Evolutionary conservation across 176 grass and related monocot genomes (phyloP).

Genomic region (Musa itinerans): DNA sequence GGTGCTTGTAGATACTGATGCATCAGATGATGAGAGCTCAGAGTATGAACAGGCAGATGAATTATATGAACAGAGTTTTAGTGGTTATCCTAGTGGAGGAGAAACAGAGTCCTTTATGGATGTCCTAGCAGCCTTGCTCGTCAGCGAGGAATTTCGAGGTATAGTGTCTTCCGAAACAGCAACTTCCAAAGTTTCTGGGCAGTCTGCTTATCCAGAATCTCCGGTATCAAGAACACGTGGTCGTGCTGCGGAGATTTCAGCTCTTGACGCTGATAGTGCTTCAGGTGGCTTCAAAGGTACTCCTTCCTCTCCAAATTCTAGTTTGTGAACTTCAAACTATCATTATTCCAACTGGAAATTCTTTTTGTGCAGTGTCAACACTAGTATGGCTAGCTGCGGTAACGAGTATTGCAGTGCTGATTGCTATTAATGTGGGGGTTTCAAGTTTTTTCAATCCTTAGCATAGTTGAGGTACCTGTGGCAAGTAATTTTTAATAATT

Average conservation of each 20-base stretch:
- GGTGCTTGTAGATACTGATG: conserved; percentile 22
- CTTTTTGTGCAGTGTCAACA: conserved; percentile 40
- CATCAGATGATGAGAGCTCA: conserved; percentile 52
- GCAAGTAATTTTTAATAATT: not conserved
- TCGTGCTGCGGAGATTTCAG: not conserved
- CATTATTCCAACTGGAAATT: not conserved
- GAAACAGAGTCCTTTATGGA: conserved; percentile 96
- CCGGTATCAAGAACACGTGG: not conserved
- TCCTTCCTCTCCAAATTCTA: not conserved
- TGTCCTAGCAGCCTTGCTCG: conserved; percentile 72
- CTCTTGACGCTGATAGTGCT: conserved; percentile 18
- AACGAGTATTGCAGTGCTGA: conserved; percentile 51
- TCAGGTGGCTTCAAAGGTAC: conserved; percentile 42
- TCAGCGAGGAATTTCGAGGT: conserved; percentile 95
- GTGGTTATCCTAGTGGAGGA: conserved; percentile 25
- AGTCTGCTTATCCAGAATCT: conserved; percentile 13
- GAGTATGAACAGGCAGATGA: conserved; percentile 35
- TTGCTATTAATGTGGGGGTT: conserved; percentile 56
- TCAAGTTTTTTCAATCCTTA: conserved; percentile 81
- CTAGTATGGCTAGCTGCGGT: conserved; percentile 72
- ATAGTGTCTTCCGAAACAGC: conserved; percentile 64
- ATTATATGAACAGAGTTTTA: conserved; percentile 11
- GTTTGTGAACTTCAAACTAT: not conserved
- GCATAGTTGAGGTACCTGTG: not conserved
- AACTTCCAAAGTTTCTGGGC: conserved; percentile 32